Base-by-base conservation (phyloP, 2,329 filamentous ascomycete genomes). In the Claviceps paspali region DNA sequence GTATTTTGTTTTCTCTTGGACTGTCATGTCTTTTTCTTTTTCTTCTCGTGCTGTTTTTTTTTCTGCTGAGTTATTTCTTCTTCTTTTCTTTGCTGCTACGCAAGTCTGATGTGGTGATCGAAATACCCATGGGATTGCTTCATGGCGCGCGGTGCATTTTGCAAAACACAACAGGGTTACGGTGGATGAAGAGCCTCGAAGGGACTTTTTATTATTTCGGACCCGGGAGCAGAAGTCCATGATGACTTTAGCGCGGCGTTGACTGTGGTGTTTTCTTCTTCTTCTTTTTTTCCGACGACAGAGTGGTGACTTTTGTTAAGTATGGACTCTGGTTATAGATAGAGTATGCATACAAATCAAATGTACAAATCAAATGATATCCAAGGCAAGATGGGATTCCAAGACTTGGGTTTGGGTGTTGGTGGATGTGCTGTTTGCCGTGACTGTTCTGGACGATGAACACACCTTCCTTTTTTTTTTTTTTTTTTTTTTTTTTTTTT, bases 51-150 rank as follows among this genome's bases (percentile, higher is more conserved):
- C 21, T 22, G 9, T 22, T 10, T 15, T 31, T 28, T 36, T 26
- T 24, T 24, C 11, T 18, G 17, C 14, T 4, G 7, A 24, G 32
- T 28, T n/a, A 6, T 5, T 14, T 29, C 8, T 31, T n/a, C 28
- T 38, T 12, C 6, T 28, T 28, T 28, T 11, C 22, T 15, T 21
- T 2, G 11, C n/a, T 31, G n/a, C 15, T 21, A 33, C 18, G 17
- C 29, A 28, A 22, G 12, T 47, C 47, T 45, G 49, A 43, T 43
- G 49, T 35, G 38, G 40, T 41, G 44, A 42, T 41, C 41, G 51
- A 21, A 51, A 55, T 55, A 55, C 52, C 52, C 47, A 39, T 42
- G 45, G 51, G 43, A 46, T 49, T 49, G 38, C 43, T 54, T 47
- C 38, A n/a, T 40, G 41, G 39, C n/a, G 38, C 39, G 41, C 43